Percentiles rank a stretch among this genome's conserved stretches.
Evolutionary conservation across 1,284 basidiomycete genomes (phyloP).

Genomic region (Ceratobasidium sp.): DNA sequence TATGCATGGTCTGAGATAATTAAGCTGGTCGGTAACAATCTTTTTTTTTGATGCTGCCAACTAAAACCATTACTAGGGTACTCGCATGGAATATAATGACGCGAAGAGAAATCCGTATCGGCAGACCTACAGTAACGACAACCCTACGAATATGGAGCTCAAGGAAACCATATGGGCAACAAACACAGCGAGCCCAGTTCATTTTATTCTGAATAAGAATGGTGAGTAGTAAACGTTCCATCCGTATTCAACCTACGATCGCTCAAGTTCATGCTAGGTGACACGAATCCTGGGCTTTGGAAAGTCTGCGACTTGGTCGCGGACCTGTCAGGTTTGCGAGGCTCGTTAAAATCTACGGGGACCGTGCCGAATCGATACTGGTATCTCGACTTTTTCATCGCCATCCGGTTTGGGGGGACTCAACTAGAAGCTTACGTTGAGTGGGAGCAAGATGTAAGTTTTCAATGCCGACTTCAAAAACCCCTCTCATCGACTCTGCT

Average conservation of each 20-base stretch:
- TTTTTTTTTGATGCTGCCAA: too few species aligned
- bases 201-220: neutral
- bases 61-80: neutral
- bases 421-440: neutral
- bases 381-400: neutral
- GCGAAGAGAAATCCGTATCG: neutral
- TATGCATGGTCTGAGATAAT: conserved; percentile 1
- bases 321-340: neutral
- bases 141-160: neutral
- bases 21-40: neutral
- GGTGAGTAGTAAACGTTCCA: neutral
- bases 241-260: neutral
- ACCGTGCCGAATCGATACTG: conserved; percentile 5
- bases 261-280: neutral
- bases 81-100: neutral
- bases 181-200: too few species aligned
- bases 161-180: neutral
- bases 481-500: too few species aligned
- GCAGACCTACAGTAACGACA: neutral
- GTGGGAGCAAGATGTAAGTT: conserved; percentile 8
- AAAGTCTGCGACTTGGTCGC: neutral
- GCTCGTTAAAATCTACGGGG: neutral
- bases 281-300: neutral
- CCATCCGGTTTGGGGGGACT: conserved; percentile 9
- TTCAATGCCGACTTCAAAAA: too few species aligned